A percentile compares a stretch with the other conserved stretches of the same genome.
These are phyloP conservation scores for Solanum microdontum DNA, from an alignment of 257 asterid species.

Conservation along the genomic window DNA sequence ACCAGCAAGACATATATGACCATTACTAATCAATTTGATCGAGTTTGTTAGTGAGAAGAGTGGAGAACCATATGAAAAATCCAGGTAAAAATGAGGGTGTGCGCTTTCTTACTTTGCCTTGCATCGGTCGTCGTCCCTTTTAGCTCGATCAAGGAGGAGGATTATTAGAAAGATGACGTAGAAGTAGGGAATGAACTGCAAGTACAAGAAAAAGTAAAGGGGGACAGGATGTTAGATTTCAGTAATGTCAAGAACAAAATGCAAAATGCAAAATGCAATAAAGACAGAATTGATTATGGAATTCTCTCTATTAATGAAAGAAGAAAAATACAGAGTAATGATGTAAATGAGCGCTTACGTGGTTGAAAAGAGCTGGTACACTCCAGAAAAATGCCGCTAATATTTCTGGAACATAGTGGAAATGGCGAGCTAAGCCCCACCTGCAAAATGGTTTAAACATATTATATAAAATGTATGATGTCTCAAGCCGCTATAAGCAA, in stretches of 20 bases:
- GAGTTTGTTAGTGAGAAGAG: background rate
- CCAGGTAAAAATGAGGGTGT: background rate
- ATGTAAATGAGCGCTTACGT: slow-evolving; percentile 32
- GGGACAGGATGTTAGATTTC: background rate
- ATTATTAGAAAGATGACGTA: slow-evolving; percentile 76
- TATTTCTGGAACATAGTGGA: slow-evolving; percentile 94
- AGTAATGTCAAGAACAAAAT: background rate
- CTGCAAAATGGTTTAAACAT: slow-evolving; percentile 16
- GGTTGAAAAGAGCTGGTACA: slow-evolving; percentile 76
- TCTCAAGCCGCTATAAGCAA: background rate
- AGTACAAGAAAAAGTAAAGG: background rate
- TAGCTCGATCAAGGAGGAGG: slow-evolving; percentile 84
- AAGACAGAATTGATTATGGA: background rate
- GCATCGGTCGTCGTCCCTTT: slow-evolving; percentile 92
- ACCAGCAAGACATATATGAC: background rate
- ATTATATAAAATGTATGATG: background rate
- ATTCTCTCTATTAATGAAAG: background rate
- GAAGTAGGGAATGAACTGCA: slow-evolving; percentile 92
- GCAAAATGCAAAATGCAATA: background rate
- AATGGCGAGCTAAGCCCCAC: slow-evolving; percentile 99
- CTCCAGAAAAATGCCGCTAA: slow-evolving; percentile 90
- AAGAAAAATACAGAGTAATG: background rate
- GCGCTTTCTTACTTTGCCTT: slow-evolving; percentile 59
- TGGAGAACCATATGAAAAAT: background rate
- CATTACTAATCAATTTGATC: background rate